Evolutionary conservation across 257 asterid genomes (phyloP).

Genomic region (Solanum bulbocastanum): DNA sequence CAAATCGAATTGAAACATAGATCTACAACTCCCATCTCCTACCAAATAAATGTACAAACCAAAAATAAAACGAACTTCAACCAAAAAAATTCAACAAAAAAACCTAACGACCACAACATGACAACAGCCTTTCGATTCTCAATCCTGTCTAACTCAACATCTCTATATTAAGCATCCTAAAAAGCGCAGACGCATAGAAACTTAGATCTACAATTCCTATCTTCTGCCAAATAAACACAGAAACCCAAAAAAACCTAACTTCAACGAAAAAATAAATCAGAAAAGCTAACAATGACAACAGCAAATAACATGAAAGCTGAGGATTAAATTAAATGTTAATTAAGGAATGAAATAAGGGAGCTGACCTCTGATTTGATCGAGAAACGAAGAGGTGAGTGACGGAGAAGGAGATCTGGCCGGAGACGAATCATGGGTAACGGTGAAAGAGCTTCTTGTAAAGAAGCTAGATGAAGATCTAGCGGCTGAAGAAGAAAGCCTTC

Average conservation of each 20-base stretch:
- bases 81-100: neutral
- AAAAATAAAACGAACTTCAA: neutral
- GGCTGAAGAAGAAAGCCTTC: slow-evolving; percentile 43
- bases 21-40: neutral
- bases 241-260: neutral
- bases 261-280: neutral
- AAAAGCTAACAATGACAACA: neutral
- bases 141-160: neutral
- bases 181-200: neutral
- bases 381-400: slow-evolving; percentile 11
- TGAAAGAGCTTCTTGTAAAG: slow-evolving; percentile 19
- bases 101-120: neutral
- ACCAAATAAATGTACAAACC: neutral
- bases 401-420: slow-evolving; percentile 20
- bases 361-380: slow-evolving; percentile 54
- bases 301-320: neutral
- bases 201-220: neutral
- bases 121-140: neutral
- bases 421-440: slow-evolving; percentile 27
- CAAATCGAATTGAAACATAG: neutral
- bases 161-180: neutral
- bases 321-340: neutral
- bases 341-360: no score
- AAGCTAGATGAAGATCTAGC: slow-evolving; percentile 33
- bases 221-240: neutral